Percentiles rank a stretch among this genome's conserved stretches.
These are phyloP conservation scores for Backusella westeae DNA, from an alignment of 192 early-diverging fungal species.

Conservation along the genomic window DNA sequence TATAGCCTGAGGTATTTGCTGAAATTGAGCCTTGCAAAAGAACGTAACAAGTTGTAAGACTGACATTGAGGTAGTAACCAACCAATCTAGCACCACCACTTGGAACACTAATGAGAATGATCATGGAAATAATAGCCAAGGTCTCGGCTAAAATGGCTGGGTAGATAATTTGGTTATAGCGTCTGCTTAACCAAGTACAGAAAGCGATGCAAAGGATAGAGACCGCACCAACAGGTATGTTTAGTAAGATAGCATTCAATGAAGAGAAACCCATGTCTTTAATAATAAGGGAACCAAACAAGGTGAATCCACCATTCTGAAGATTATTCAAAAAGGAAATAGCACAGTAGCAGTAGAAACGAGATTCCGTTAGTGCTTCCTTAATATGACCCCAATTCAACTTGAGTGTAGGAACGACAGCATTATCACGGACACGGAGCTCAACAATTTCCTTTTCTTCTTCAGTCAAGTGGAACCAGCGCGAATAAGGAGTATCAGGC, in stretches of 20 bases:
- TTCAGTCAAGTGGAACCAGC: neutral
- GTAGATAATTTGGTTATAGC: conserved; percentile 10
- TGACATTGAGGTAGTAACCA: conserved; percentile 14
- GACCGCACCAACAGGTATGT: neutral
- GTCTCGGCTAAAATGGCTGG: neutral
- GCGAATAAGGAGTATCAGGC: conserved; percentile 18
- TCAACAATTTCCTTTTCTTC: conserved; percentile 11
- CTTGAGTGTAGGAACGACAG: conserved; percentile 1
- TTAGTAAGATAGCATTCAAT: conserved; percentile 11
- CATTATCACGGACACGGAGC: conserved; percentile 21
- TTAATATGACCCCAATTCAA: conserved; percentile 18
- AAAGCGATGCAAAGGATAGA: neutral
- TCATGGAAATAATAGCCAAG: conserved; percentile 4
- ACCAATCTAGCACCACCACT: neutral
- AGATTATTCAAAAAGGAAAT: conserved; percentile 8
- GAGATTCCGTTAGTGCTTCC: conserved; percentile 15
- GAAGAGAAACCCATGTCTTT: conserved; percentile 15
- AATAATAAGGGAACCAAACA: conserved; percentile 14
- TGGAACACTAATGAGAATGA: conserved; percentile 7
- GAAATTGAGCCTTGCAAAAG: neutral
- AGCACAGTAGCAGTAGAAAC: conserved; percentile 14
- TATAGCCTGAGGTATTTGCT: conserved; percentile 9
- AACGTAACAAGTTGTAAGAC: neutral
- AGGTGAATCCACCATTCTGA: conserved; percentile 18
- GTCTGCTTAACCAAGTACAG: neutral